phyloP scores from a whole-genome alignment of 2,329 filamentous ascomycete species.

The Hirsutella rhossiliensis region DNA sequence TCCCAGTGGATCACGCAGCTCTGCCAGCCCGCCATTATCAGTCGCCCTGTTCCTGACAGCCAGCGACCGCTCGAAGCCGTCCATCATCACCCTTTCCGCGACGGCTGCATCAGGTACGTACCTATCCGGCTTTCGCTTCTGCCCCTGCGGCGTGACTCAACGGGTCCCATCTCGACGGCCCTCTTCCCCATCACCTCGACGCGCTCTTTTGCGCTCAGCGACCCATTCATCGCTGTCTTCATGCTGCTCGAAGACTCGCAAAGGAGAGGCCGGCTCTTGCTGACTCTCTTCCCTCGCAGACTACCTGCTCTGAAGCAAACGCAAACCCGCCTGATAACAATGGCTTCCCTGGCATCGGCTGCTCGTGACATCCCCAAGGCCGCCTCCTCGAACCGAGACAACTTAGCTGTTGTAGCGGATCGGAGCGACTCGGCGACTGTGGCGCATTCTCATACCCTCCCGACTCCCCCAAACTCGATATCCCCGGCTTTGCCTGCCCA shows the following conservation, averaged over 20 bases:
- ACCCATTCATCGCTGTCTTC: too few relatives aligned
- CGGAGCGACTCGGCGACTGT: constrained; percentile 47
- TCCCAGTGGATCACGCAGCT: constrained; percentile 45
- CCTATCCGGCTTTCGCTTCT: too few relatives aligned
- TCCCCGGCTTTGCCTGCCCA: constrained; percentile 79
- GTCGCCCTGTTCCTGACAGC: constrained; percentile 10
- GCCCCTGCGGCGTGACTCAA: too few relatives aligned
- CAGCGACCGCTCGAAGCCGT: constrained; percentile 8
- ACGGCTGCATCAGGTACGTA: constrained; percentile 13
- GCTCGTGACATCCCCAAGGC: constrained; percentile 55
- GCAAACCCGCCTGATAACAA: constrained; percentile 27
- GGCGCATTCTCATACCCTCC: constrained; percentile 55
- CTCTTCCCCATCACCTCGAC: too few relatives aligned
- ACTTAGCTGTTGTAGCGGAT: constrained; percentile 61
- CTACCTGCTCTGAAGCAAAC: constrained; percentile 32
- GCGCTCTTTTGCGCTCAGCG: too few relatives aligned
- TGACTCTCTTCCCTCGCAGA: constrained; percentile 15
- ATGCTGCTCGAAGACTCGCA: too few relatives aligned
- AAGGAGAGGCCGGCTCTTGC: neutral
- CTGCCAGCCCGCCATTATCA: constrained; percentile 16
- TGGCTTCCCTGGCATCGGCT: constrained; percentile 55
- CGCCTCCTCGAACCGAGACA: constrained; percentile 48
- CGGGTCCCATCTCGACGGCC: too few relatives aligned
- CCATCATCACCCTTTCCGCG: constrained; percentile 6
- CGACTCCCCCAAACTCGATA: constrained; percentile 90